Conservation (phyloP, 192 early-diverging fungal species). For the Chytriomyces sp. region DNA sequence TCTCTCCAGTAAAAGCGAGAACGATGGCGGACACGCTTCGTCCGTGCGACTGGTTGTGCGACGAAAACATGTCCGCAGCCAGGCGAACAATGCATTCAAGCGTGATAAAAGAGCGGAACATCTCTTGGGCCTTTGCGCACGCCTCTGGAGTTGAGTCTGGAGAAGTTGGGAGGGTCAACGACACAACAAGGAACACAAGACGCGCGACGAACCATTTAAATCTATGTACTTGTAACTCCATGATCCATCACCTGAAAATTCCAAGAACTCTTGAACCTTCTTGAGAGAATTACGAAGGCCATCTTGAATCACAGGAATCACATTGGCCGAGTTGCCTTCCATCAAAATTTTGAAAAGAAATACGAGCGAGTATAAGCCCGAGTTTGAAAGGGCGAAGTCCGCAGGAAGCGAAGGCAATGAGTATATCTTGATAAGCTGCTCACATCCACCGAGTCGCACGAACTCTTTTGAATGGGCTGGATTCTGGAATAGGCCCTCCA, state of each 20-base stretch:
- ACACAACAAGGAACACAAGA: too few relatives aligned
- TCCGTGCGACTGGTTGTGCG: conserved; percentile 65
- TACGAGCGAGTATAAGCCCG: conserved; percentile 67
- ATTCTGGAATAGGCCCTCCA: conserved; percentile 86
- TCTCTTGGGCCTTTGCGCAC: conserved; percentile 46
- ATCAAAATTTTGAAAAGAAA: conserved; percentile 71
- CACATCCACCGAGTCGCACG: conserved; percentile 63
- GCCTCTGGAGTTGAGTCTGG: neutral
- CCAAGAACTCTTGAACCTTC: conserved; percentile 50
- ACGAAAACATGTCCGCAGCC: conserved; percentile 71
- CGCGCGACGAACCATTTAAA: conserved; percentile 58
- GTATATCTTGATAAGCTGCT: conserved; percentile 65
- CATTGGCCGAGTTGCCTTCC: conserved; percentile 61
- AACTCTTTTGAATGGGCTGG: conserved; percentile 74
- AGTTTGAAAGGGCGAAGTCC: conserved; percentile 64
- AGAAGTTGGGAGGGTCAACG: conserved; percentile 1
- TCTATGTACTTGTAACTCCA: conserved; percentile 60
- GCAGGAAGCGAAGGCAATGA: conserved; percentile 70
- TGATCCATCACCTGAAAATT: conserved; percentile 26
- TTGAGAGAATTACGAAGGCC: conserved; percentile 53
- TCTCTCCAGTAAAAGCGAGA: conserved; percentile 59
- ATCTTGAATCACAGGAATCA: conserved; percentile 56
- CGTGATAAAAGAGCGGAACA: conserved; percentile 60
- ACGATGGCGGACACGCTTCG: conserved; percentile 63
- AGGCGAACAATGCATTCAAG: conserved; percentile 66